A percentile compares a stretch with the other conserved stretches of the same genome.
phyloP scores from a whole-genome alignment of 1,284 basidiomycete species.

The Spongispora temasekensis region DNA sequence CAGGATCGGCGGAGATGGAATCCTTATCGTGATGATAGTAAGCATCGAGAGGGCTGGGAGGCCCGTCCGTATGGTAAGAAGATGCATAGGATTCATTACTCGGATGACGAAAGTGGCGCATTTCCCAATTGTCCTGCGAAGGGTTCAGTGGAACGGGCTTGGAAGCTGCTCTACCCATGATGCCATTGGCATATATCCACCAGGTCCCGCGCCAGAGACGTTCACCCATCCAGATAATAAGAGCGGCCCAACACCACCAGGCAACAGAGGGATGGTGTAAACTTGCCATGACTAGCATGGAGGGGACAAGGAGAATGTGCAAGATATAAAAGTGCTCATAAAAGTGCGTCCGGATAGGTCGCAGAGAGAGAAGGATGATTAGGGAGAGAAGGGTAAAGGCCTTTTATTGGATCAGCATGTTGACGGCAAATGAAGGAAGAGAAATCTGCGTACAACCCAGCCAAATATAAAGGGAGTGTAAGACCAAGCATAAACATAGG shows the following conservation, averaged over 20 bases:
- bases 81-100: conserved; percentile 5
- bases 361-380: conserved; percentile 64
- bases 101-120: conserved; percentile 12
- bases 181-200: conserved; percentile 68
- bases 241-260: conserved; percentile 70
- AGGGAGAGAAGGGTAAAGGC: conserved; percentile 73
- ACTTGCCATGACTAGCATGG: conserved; percentile 61
- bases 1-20: neutral
- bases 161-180: conserved; percentile 26
- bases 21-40: conserved; percentile 20
- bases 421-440: conserved; percentile 4
- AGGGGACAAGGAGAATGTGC: conserved; percentile 67
- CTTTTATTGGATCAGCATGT: conserved; percentile 38
- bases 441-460: conserved; percentile 56
- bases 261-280: conserved; percentile 72
- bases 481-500: conserved; percentile 65
- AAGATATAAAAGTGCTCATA: conserved; percentile 80
- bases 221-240: conserved; percentile 68
- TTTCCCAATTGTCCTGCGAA: conserved; percentile 25
- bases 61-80: conserved; percentile 7
- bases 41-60: conserved; percentile 27
- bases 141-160: neutral
- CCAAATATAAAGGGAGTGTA: conserved; percentile 77
- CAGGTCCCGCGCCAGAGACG: conserved; percentile 60
- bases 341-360: conserved; percentile 61